phyloP scores from a whole-genome alignment of 169 alveolate species.

The Plasmodium vinckei region DNA sequence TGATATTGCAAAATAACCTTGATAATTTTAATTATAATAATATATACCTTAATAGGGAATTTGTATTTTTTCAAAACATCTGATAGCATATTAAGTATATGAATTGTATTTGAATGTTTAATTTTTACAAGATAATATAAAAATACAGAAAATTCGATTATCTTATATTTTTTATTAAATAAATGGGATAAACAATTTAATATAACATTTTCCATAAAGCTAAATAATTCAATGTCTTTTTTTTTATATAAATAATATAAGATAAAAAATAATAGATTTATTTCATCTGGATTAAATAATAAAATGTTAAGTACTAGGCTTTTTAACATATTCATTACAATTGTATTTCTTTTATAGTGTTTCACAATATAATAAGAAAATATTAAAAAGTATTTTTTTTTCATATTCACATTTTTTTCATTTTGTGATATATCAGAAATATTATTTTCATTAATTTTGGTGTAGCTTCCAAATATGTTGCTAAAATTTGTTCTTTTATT shows the following conservation, averaged over 20 bases:
- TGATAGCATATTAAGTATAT: slow-evolving; percentile 18
- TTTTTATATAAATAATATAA: slow-evolving; percentile 31
- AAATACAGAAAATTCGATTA: slow-evolving; percentile 29
- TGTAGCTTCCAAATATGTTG: neutral
- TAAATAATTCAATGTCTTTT: slow-evolving; percentile 35
- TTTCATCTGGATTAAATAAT: slow-evolving; percentile 15
- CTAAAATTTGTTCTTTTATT: neutral
- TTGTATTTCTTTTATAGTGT: neutral
- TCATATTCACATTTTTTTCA: slow-evolving; percentile 2
- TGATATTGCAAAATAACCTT: slow-evolving; percentile 24
- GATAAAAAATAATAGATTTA: slow-evolving; percentile 17
- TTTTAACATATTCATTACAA: slow-evolving; percentile 5
- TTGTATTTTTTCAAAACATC: slow-evolving; percentile 34
- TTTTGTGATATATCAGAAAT: neutral
- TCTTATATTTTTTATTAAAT: slow-evolving; percentile 19
- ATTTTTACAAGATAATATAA: slow-evolving; percentile 32
- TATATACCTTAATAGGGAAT: slow-evolving; percentile 43
- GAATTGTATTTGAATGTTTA: slow-evolving; percentile 32
- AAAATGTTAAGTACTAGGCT: slow-evolving; percentile 1
- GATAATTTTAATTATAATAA: slow-evolving; percentile 31
- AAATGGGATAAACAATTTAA: slow-evolving; percentile 9
- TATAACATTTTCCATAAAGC: slow-evolving; percentile 31
- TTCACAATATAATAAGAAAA: slow-evolving; percentile 45
- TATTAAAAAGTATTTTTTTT: slow-evolving; percentile 39
- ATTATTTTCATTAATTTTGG: slow-evolving; percentile 7